phyloP scores from a whole-genome alignment of 108 stramenopile genomes.

The Cyclotella distinguenda region DNA sequence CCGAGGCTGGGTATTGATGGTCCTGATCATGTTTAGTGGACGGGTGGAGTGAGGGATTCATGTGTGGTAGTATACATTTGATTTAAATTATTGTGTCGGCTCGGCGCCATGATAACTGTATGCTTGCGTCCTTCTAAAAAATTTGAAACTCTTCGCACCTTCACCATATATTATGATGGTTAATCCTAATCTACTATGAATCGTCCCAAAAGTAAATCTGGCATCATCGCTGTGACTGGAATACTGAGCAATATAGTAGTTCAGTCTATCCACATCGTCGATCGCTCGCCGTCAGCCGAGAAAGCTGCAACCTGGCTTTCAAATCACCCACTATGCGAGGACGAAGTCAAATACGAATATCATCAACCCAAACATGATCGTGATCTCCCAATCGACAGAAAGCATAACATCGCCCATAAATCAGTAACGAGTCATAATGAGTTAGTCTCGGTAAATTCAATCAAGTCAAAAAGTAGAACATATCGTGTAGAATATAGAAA shows the following conservation, averaged over 20 bases:
- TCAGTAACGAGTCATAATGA: too few species aligned
- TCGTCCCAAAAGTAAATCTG: too few species aligned
- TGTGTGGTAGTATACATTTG: neutral
- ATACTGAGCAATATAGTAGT: neutral
- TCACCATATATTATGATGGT: too few species aligned
- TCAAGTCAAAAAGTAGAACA: too few species aligned
- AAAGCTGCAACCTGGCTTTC: neutral
- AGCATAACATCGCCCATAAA: too few species aligned
- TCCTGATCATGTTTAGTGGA: slow-evolving; percentile 20
- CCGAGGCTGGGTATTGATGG: slow-evolving; percentile 59
- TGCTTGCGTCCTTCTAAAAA: neutral
- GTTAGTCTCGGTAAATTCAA: too few species aligned
- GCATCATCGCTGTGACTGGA: neutral
- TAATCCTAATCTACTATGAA: too few species aligned
- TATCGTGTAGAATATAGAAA: too few species aligned
- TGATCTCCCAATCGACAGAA: too few species aligned
- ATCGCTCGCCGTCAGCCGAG: neutral
- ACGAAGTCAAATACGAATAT: too few species aligned
- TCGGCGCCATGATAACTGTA: neutral
- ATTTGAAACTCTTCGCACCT: neutral
- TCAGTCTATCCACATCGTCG: neutral
- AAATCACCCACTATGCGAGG: neutral
- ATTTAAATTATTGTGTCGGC: neutral
- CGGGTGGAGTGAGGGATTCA: neutral
- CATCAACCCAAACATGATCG: too few species aligned